These are phyloP conservation scores for Mallotus nudiflorus DNA, from an alignment of 345 rosid genomes.

Conservation along the genomic window DNA sequence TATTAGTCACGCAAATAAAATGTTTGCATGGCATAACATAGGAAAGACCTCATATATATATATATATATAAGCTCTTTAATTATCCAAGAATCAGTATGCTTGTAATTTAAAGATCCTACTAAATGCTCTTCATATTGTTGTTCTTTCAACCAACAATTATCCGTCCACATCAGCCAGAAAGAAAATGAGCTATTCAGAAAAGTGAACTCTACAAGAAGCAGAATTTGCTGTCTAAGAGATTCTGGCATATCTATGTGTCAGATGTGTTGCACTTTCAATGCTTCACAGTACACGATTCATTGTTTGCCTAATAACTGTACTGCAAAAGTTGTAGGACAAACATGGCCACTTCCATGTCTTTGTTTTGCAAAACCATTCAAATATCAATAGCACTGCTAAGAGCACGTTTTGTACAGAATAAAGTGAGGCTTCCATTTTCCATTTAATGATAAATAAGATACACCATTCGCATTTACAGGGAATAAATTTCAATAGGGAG, in stretches of 20 bases:
- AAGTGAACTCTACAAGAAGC: constrained; percentile 8
- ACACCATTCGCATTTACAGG: constrained; percentile 23
- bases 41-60: neutral
- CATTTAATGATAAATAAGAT: constrained; percentile 18
- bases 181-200: constrained; percentile 9
- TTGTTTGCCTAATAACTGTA: constrained; percentile 16
- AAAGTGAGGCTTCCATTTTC: constrained; percentile 22
- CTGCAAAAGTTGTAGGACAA: constrained; percentile 15
- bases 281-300: constrained; percentile 14
- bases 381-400: constrained; percentile 4
- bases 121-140: constrained; percentile 9
- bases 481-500: constrained; percentile 1
- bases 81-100: neutral
- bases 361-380: constrained; percentile 23
- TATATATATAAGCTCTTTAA: neutral
- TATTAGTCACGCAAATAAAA: neutral
- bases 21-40: neutral
- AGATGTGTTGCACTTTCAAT: constrained; percentile 18
- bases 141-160: constrained; percentile 17
- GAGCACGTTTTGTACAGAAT: constrained; percentile 16
- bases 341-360: constrained; percentile 18
- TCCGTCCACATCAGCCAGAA: constrained; percentile 19
- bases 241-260: constrained; percentile 18
- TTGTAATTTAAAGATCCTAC: neutral
- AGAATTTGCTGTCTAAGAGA: constrained; percentile 10